phyloP scores from a whole-genome alignment of 148 eudicot genomes.

The Heliosperma pusillum region DNA sequence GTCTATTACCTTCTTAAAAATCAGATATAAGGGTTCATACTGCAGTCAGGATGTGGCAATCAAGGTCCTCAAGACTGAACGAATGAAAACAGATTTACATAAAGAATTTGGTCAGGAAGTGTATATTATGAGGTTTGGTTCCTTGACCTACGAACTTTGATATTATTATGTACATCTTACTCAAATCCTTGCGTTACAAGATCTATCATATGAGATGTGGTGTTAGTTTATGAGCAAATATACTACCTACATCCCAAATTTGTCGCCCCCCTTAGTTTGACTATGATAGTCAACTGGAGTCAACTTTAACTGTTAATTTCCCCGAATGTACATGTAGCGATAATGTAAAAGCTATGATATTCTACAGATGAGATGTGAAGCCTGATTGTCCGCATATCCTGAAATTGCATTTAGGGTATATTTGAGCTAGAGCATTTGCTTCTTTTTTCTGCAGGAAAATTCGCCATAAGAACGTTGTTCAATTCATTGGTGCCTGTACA shows the following conservation, averaged over 20 bases:
- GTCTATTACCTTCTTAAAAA: conserved; percentile 12
- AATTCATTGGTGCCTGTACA: conserved; percentile 97
- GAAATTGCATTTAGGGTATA: background rate
- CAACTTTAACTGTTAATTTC: no score
- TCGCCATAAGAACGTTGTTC: conserved; percentile 97
- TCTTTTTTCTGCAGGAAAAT: conserved; percentile 67
- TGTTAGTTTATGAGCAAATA: no score
- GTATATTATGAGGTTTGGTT: conserved; percentile 82
- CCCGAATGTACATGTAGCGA: no score
- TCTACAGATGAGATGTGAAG: background rate
- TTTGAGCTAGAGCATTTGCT: conserved; percentile 16
- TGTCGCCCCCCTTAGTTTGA: no score
- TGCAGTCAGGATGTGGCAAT: conserved; percentile 96
- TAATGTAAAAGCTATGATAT: no score
- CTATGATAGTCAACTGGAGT: no score
- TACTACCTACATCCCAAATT: no score
- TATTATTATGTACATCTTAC: background rate
- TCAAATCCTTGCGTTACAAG: background rate
- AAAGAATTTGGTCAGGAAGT: conserved; percentile 98
- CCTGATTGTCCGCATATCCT: background rate
- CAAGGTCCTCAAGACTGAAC: conserved; percentile 87
- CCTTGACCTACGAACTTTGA: background rate
- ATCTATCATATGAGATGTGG: background rate
- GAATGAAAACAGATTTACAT: conserved; percentile 75
- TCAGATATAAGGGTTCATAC: conserved; percentile 92